Evolutionary conservation across 2,329 filamentous ascomycete species (phyloP), one percentile per base, ranked within the genome.

Genomic region (Sporothrix mexicana): DNA sequence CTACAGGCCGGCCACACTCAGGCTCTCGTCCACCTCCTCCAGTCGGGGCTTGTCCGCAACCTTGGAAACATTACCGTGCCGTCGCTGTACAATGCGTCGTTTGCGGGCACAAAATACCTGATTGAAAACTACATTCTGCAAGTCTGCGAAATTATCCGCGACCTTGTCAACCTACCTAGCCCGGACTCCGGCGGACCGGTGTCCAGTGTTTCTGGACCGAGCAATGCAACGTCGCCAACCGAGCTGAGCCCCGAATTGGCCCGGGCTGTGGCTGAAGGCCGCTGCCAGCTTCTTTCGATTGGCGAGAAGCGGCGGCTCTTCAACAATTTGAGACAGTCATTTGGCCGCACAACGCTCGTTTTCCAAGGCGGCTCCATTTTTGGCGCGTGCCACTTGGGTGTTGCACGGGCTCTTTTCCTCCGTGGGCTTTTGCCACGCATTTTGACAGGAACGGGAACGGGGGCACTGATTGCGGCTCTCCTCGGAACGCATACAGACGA

Each of bases 321-420:
- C 70, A 93, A 96, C 77, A 93, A 97, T 81, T 94, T 94, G 10
- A 87, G 95, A 12, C 93, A 96, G 80, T 93, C 94, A 0, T 97
- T 97, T 82, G 95, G 95, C 10, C 87, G 94, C 76, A 96, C 91
- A 72, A 94, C 93, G 0, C 85, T 98, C 30, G 92, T 98, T 4
- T 82, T 98, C 0, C 94, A 98, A 80, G 95, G 95, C 66, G 95
- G 95, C 15, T 93, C 94, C 57, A 95, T 97, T 73, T 97, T 98
- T 78, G 95, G 95, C 1, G 83, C 97, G 10, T 97, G 93, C 77
- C 95, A 98, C 81, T 81, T 98, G 4, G 95, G 95, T 7, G 94
- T 98, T 6, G 93, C 97, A 53, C 97, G 95, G 79, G 94, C 94
- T 1, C 84, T 98, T 55, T 93, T 95, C 81, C 83, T 94, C 49